Evolutionary conservation across 2,329 filamentous ascomycete species (phyloP), one percentile per base, ranked within the genome.

Genomic region (Magnaporthiopsis rhizophila): DNA sequence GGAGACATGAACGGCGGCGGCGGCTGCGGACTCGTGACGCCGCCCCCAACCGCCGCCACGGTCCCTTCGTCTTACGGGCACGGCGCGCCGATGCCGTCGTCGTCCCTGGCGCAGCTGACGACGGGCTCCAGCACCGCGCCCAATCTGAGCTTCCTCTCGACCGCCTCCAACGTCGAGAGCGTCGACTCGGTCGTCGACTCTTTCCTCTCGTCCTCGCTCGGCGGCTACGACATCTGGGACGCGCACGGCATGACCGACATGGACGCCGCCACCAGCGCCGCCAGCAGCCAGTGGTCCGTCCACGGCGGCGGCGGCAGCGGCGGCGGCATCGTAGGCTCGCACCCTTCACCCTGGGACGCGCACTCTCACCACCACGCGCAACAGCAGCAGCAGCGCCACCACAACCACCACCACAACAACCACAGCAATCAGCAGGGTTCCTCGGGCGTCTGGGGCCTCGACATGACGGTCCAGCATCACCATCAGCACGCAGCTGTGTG

Each of bases 221-320:
- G 64, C n/a, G 32, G 34, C 26, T 62, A 60, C 59, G 61, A 62
- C 62, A 67, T 57, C 45, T 65, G 64, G 69, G 66, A 59, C 60
- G 61, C 59, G 9, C 38, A 34, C 30, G 45, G 34, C 28, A 15
- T 78, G 28, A 69, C 74, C 12, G 66, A 71, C 6, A 70, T 62
- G 61, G 61, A 53, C 45, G 24, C 24, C 32, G 45, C 26, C 50
- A 34, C 26, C 50, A 34, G 32, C 61, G 50, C 50, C 24, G 28
- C n/a, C n/a, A n/a, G 28, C 45, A 15, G 53, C 18, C 61, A 28
- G 30, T 53, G 45, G 50, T 26, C 61, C 9, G 61, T 50, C 26
- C 61, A 15, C 56, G 38, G 36, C 36, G 36, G 18, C 21, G 18
- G 45, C 45, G 45, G 45, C 45, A 18, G 11, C 18, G 36, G 11